A percentile compares a stretch with the other conserved stretches of the same genome.
phyloP scores from a whole-genome alignment of 2,329 filamentous ascomycete genomes.

The Aspergillus quadrilineatus region DNA sequence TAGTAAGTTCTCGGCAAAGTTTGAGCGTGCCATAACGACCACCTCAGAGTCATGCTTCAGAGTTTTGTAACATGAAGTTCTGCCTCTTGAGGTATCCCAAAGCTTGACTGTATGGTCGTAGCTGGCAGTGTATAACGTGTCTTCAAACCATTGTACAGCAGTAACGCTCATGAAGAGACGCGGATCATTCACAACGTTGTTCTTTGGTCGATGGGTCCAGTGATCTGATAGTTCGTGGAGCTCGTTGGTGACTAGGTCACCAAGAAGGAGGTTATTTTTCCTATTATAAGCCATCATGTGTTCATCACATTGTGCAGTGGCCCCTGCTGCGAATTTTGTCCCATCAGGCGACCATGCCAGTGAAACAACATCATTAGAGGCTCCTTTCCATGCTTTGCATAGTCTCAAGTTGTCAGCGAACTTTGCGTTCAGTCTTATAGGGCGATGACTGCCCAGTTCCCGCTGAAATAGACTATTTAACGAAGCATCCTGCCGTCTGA shows the following conservation, averaged over 20 bases:
- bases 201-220: constrained; percentile 42
- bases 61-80: constrained; percentile 32
- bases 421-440: constrained; percentile 21
- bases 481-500: background rate
- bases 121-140: constrained; percentile 53
- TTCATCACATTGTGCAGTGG: constrained; percentile 55
- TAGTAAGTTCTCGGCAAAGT: constrained; percentile 36
- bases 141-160: constrained; percentile 52
- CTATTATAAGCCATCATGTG: constrained; percentile 62
- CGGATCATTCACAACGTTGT: constrained; percentile 48
- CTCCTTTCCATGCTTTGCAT: constrained; percentile 54
- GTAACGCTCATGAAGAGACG: constrained; percentile 58
- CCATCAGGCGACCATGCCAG: constrained; percentile 59
- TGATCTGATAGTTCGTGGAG: constrained; percentile 58
- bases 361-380: constrained; percentile 58
- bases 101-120: constrained; percentile 58
- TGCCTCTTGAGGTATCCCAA: constrained; percentile 47
- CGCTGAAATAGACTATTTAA: constrained; percentile 29
- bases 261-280: constrained; percentile 57
- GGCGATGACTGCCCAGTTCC: constrained; percentile 27
- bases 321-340: constrained; percentile 56
- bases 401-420: constrained; percentile 43
- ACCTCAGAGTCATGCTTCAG: constrained; percentile 51
- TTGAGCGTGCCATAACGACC: constrained; percentile 51
- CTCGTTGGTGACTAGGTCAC: constrained; percentile 42